Evolutionary conservation across 116 monocot species (phyloP), one percentile per base, ranked within the genome.

Genomic region (Papilionanthe hybrid): DNA sequence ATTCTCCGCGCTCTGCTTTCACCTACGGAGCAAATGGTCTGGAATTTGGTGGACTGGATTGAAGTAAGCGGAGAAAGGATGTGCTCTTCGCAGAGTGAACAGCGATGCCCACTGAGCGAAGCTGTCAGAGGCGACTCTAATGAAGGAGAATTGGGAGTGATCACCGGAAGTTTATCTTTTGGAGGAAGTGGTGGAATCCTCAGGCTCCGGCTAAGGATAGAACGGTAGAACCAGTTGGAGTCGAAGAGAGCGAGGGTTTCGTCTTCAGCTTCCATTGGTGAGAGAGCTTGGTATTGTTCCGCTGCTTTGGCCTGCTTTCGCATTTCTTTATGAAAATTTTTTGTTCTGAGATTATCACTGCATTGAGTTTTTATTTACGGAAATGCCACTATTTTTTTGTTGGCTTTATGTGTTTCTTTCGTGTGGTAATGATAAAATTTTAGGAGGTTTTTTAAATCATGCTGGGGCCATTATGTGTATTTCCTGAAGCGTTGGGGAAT

Each of bases 201-300:
- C 37, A 79, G 30, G 9, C 15, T 1, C 42, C 7, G 30, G 55
- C 8, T n/a, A 77, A 90, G 85, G 60, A 88, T 77, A 9, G 56
- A 77, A 58, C 68, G 78, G 75, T 60, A 78, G 81, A 88, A 92
- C 92, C 92, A 92, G 72, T 69, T 45, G 63, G 67, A 48, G 67
- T 90, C 86, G 82, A 90, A 80, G 58, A 90, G 86, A 53, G 58
- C 37, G 1, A 90, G 74, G 71, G 83, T 55, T 13, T 47, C 19
- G 4, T 82, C 65, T 1, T 27, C 12, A 7, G 9, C 55, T 9
- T n/a, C 11, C 32, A 50, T 55, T 19, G n/a, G 18, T 6, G n/a
- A 15, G 7, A 15, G 28, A 57, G 57, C 57, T 57, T 6, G 57
- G n/a, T 18, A 4, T 19, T 20, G 57, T 0, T 57, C 57, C 4